Percentiles rank a stretch among this genome's conserved stretches.
Conservation (phyloP, 2,329 filamentous ascomycete species). For the Penicillium hesseltinei region DNA sequence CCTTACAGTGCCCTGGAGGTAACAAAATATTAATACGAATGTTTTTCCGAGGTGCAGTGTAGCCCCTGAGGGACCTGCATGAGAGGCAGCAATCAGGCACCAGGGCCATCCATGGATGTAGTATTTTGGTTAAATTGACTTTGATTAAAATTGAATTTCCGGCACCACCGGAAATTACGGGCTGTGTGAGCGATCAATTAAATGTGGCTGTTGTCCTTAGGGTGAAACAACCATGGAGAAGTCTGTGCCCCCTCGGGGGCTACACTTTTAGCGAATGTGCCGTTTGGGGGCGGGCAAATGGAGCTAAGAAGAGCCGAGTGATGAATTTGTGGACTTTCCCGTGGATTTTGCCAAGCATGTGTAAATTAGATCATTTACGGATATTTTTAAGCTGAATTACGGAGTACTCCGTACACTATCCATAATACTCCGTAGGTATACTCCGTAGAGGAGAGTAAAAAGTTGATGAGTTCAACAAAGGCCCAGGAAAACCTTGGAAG, state of each 20-base stretch:
- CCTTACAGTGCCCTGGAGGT: background rate
- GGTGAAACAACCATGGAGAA: slow-evolving; percentile 20
- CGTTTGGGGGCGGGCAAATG: background rate
- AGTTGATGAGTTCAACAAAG: background rate
- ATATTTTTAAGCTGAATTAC: background rate
- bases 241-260: slow-evolving; percentile 22
- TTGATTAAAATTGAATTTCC: slow-evolving; percentile 11
- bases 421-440: background rate
- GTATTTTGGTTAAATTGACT: background rate
- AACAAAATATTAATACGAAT: background rate
- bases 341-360: background rate
- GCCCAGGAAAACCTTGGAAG: background rate
- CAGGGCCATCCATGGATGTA: background rate
- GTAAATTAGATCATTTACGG: background rate
- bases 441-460: background rate
- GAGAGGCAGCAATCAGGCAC: background rate
- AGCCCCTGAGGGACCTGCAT: background rate
- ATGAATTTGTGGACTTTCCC: background rate
- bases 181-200: slow-evolving; percentile 12
- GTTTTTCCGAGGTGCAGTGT: background rate
- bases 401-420: background rate
- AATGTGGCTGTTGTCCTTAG: slow-evolving; percentile 8
- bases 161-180: slow-evolving; percentile 23
- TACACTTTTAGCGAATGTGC: slow-evolving; percentile 14
- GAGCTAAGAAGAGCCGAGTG: background rate